phyloP scores from a whole-genome alignment of 2,329 filamentous ascomycete species.

The Pyricularia pennisetigena region DNA sequence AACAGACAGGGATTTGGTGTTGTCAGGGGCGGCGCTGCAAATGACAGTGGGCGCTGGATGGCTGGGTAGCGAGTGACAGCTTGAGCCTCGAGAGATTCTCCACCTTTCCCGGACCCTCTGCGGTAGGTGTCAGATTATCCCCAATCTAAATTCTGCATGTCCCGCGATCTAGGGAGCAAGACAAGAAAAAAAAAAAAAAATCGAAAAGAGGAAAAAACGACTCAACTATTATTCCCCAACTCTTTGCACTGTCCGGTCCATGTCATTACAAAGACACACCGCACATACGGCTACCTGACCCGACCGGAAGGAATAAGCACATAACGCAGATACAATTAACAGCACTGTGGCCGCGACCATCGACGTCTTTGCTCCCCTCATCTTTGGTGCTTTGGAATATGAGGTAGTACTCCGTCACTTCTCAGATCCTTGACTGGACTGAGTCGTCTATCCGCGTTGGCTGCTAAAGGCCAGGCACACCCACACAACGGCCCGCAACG shows the following conservation, averaged over 20 bases:
- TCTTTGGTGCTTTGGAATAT: constrained; percentile 31
- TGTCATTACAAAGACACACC: not conserved
- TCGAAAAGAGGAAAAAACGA: not conserved
- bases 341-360: not conserved
- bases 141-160: not conserved
- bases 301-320: not conserved
- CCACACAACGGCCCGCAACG: not conserved
- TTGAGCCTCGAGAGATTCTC: not conserved
- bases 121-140: not conserved
- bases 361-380: not conserved
- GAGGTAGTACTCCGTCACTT: constrained; percentile 44
- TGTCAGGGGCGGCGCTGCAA: not conserved
- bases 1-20: not conserved
- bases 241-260: not conserved
- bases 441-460: constrained; percentile 9
- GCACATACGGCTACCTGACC: not conserved
- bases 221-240: not conserved
- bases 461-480: not conserved
- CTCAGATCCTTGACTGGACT: constrained; percentile 55
- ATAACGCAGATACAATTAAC: not conserved
- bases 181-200: not conserved
- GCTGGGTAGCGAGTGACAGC: not conserved
- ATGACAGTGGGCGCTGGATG: not conserved
- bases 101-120: not conserved
- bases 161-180: not conserved